Percentiles rank a stretch among this genome's conserved stretches.
These are phyloP conservation scores for Chlorencoelia australis DNA, from an alignment of 2,329 filamentous ascomycete species.

Conservation along the genomic window DNA sequence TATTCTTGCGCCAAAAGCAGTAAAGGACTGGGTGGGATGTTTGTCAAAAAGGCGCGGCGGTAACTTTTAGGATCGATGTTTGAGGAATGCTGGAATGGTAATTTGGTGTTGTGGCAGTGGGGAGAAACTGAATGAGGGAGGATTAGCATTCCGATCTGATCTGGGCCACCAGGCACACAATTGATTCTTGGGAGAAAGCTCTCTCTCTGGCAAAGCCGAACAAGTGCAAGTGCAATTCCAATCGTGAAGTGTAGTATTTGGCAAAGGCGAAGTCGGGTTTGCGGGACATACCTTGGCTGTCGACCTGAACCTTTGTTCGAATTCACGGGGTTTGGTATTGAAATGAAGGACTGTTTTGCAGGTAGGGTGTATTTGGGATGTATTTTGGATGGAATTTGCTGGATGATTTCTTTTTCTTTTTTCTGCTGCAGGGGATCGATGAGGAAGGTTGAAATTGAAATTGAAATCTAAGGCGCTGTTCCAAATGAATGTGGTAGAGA, in stretches of 20 bases:
- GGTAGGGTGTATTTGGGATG: slow-evolving; percentile 4
- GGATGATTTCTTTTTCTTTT: slow-evolving; percentile 6
- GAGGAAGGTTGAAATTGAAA: slow-evolving; percentile 8
- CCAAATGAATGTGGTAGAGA: slow-evolving; percentile 31
- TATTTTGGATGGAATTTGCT: slow-evolving; percentile 3
- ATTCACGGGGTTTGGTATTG: neutral
- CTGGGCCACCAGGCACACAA: neutral
- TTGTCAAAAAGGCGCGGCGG: no score
- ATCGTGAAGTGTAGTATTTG: neutral
- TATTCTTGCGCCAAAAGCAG: slow-evolving; percentile 23
- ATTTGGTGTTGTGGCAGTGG: no score
- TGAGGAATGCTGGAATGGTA: no score
- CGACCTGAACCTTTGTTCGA: slow-evolving; percentile 8
- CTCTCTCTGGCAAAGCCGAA: no score
- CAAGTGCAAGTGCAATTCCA: neutral
- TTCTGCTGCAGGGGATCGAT: slow-evolving; percentile 4
- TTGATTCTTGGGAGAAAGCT: neutral
- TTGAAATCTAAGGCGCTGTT: slow-evolving; percentile 20
- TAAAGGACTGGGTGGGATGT: no score
- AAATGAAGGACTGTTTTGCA: slow-evolving; percentile 3
- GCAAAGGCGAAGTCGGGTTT: neutral
- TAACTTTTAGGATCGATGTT: no score
- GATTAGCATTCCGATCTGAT: slow-evolving; percentile 16
- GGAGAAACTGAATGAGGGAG: slow-evolving; percentile 4
- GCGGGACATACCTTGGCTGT: slow-evolving; percentile 15